Percentiles rank a stretch among this genome's conserved stretches.
phyloP scores from a whole-genome alignment of 371 early-diverging fungal species.

The Mucor mucedo region DNA sequence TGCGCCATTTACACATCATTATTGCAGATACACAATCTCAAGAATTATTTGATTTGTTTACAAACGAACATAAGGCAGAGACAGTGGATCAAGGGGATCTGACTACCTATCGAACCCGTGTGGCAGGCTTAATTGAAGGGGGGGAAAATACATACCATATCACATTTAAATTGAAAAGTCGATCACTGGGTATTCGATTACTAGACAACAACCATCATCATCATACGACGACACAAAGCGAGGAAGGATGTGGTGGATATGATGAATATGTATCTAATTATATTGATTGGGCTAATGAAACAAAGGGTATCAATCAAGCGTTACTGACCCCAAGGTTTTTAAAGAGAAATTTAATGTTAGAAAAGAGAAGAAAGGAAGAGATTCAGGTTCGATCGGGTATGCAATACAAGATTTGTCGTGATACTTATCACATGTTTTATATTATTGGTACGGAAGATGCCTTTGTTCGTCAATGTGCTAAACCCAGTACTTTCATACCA shows the following conservation, averaged over 20 bases:
- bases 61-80: slow-evolving; percentile 24
- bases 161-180: slow-evolving; percentile 70
- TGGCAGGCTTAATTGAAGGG: slow-evolving; percentile 45
- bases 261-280: slow-evolving; percentile 88
- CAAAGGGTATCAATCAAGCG: slow-evolving; percentile 63
- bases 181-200: slow-evolving; percentile 77
- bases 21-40: slow-evolving; percentile 30
- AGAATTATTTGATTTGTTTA: slow-evolving; percentile 27
- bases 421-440: slow-evolving; percentile 57
- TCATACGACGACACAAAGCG: slow-evolving; percentile 14
- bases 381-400: slow-evolving; percentile 39
- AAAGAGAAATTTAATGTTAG: slow-evolving; percentile 15
- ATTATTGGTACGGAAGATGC: slow-evolving; percentile 54
- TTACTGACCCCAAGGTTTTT: slow-evolving; percentile 57
- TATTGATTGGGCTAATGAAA: slow-evolving; percentile 69
- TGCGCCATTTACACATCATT: slow-evolving; percentile 34
- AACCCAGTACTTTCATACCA: not conserved
- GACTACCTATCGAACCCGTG: slow-evolving; percentile 46
- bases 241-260: slow-evolving; percentile 75
- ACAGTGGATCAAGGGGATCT: slow-evolving; percentile 36
- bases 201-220: slow-evolving; percentile 65
- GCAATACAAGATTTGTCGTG: slow-evolving; percentile 53
- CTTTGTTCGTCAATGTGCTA: slow-evolving; percentile 29
- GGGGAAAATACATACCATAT: slow-evolving; percentile 81
- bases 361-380: slow-evolving; percentile 26